Conservation (phyloP, 176 grass and related monocot genomes). For the Musa acuminata region DNA sequence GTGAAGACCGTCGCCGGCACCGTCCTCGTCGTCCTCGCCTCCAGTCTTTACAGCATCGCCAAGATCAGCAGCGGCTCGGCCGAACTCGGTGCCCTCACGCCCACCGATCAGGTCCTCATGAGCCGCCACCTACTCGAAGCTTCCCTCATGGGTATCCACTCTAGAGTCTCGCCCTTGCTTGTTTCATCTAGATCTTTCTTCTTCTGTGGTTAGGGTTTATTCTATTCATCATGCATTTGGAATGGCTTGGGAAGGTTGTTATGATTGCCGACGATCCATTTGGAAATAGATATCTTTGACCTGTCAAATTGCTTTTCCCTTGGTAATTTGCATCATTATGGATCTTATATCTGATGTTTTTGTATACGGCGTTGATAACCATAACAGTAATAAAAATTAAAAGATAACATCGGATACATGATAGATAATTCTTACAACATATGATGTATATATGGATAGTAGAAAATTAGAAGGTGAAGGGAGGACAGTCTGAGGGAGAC, state of each 20-base stretch:
- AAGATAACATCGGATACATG: neutral
- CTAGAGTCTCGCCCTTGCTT: neutral
- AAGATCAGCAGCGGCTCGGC: constrained; percentile 48
- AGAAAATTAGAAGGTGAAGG: too few relatives aligned
- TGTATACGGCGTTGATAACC: neutral
- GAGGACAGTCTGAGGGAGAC: too few relatives aligned
- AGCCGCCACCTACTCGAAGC: constrained; percentile 78
- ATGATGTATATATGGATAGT: too few relatives aligned
- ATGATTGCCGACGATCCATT: too few relatives aligned
- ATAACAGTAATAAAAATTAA: neutral
- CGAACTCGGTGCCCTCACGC: constrained; percentile 41
- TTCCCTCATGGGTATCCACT: constrained; percentile 60
- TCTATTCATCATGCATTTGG: neutral
- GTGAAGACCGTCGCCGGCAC: constrained; percentile 80
- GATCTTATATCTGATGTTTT: neutral
- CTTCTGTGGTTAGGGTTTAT: neutral
- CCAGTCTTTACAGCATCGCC: constrained; percentile 53
- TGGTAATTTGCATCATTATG: neutral
- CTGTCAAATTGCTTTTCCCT: neutral
- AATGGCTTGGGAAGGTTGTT: neutral
- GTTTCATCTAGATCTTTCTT: neutral
- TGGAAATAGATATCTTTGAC: neutral
- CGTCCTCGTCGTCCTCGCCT: constrained; percentile 38
- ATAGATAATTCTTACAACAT: neutral
- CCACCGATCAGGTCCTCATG: constrained; percentile 86